phyloP scores from a whole-genome alignment of 345 rosid species.

The Boechera divaricarpa region DNA sequence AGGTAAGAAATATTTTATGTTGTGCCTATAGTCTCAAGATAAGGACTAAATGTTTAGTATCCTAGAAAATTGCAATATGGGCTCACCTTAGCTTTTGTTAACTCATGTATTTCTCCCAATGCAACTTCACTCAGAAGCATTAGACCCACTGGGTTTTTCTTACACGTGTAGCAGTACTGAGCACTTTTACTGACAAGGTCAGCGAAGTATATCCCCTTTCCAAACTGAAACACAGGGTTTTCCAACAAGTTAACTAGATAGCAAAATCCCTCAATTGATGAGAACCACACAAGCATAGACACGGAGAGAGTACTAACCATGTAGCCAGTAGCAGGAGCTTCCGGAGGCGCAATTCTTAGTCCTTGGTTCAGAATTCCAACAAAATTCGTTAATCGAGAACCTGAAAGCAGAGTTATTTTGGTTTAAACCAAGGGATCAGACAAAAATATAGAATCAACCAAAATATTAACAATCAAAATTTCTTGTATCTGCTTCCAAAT shows the following conservation, averaged over 20 bases:
- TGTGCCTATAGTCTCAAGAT: constrained; percentile 1
- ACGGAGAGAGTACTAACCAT: constrained; percentile 66
- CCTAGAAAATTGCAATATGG: constrained; percentile 21
- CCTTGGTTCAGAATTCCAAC: constrained; percentile 98
- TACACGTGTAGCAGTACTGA: constrained; percentile 84
- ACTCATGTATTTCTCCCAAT: constrained; percentile 78
- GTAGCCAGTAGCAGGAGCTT: constrained; percentile 99
- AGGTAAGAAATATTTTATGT: background rate
- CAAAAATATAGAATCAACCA: background rate
- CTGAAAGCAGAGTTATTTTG: constrained; percentile 49
- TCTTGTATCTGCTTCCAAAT: constrained; percentile 6
- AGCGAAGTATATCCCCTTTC: constrained; percentile 95
- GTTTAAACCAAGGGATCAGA: constrained; percentile 6
- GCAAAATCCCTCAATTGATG: constrained; percentile 1
- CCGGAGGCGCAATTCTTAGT: constrained; percentile 97
- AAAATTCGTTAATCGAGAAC: constrained; percentile 92
- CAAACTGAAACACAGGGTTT: constrained; percentile 64
- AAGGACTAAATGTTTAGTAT: background rate
- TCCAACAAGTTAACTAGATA: constrained; percentile 11
- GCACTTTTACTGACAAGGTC: constrained; percentile 99
- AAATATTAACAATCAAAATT: background rate
- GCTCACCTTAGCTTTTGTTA: constrained; percentile 79
- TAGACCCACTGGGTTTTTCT: constrained; percentile 82
- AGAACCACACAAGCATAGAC: constrained; percentile 22
- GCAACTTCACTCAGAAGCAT: constrained; percentile 97